Conservation (phyloP, 2,329 filamentous ascomycete genomes). For the Thermoascus crustaceus region DNA sequence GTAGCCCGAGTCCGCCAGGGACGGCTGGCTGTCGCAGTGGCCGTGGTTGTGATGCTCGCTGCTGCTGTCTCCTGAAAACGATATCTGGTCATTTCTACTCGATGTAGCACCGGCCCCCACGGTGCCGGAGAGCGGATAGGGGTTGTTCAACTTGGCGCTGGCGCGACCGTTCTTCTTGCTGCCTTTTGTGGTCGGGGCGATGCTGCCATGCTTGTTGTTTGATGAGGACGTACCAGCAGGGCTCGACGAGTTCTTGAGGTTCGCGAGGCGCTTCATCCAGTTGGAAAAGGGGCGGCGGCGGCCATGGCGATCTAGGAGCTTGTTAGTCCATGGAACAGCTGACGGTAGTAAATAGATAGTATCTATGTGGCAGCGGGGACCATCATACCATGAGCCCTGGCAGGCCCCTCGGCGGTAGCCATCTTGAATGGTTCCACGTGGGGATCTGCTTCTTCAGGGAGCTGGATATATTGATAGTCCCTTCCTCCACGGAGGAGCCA, state of each 20-base stretch:
- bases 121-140: conserved; percentile 77
- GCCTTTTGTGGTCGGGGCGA: conserved; percentile 21
- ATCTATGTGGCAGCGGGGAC: too few species aligned
- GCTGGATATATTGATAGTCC: too few species aligned
- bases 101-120: conserved; percentile 34
- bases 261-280: conserved; percentile 90
- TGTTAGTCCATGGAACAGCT: too few species aligned
- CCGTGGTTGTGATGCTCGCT: conserved; percentile 41
- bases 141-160: conserved; percentile 71
- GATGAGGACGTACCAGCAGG: conserved; percentile 29
- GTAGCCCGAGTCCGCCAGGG: conserved; percentile 53
- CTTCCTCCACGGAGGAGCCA: too few species aligned
- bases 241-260: conserved; percentile 63
- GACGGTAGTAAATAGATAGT: too few species aligned
- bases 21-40: conserved; percentile 49
- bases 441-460: too few species aligned
- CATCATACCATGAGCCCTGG: too few species aligned
- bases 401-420: too few species aligned
- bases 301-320: conserved; percentile 65
- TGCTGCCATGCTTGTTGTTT: conserved; percentile 27
- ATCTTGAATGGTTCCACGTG: too few species aligned
- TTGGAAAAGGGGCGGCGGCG: conserved; percentile 81
- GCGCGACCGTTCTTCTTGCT: conserved; percentile 55
- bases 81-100: conserved; percentile 40
- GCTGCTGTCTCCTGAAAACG: conserved; percentile 47